These are phyloP conservation scores for Trichosanthes cucumerina DNA, from an alignment of 306 rosid species.

Conservation along the genomic window DNA sequence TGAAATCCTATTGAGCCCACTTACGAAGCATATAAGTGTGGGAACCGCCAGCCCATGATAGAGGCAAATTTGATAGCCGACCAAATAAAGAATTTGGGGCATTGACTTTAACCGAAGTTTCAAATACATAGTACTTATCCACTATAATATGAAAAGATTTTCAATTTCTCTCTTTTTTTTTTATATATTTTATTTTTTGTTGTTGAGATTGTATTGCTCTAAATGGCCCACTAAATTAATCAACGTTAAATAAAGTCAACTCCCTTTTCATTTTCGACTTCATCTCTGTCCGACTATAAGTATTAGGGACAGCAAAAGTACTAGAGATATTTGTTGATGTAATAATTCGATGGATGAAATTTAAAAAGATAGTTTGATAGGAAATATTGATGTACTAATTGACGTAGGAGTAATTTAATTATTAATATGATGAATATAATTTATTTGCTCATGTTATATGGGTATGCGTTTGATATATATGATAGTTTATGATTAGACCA, in stretches of 20 bases:
- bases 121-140: background rate
- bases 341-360: background rate
- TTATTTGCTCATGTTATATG: too few species aligned
- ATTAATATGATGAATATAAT: too few species aligned
- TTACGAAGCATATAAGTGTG: background rate
- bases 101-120: background rate
- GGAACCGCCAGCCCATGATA: slow-evolving; percentile 4
- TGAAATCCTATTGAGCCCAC: background rate
- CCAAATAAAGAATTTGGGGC: background rate
- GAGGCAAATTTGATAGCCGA: slow-evolving; percentile 2
- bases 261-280: background rate
- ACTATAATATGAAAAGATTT: background rate
- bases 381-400: background rate
- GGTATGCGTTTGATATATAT: too few species aligned
- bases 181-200: too few species aligned
- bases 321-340: background rate
- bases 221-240: background rate
- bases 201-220: background rate
- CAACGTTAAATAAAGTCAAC: background rate
- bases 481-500: too few species aligned
- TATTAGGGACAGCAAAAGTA: background rate
- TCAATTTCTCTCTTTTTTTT: background rate
- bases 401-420: background rate
- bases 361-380: background rate
- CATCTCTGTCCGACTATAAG: background rate